phyloP scores from a whole-genome alignment of 768 basidiomycete genomes.

The Auricularia sp. region DNA sequence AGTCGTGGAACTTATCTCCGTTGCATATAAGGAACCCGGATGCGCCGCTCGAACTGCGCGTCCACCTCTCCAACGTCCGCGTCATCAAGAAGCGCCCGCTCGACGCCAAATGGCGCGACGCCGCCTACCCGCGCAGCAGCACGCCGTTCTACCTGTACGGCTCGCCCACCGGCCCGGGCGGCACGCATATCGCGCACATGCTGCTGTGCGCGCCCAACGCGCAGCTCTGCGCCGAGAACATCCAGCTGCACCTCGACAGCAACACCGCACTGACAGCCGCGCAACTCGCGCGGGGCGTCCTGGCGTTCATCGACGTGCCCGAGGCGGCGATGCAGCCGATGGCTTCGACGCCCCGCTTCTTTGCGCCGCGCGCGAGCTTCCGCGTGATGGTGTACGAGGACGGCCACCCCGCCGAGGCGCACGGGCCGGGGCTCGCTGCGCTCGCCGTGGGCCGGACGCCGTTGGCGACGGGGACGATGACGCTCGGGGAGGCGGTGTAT shows the following conservation, averaged over 20 bases:
- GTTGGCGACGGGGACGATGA: too few relatives aligned
- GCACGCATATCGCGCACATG: constrained; percentile 28
- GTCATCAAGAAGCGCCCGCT: constrained; percentile 24
- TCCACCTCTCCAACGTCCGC: constrained; percentile 16
- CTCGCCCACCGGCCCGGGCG: constrained; percentile 7
- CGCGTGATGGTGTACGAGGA: neutral
- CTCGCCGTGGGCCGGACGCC: too few relatives aligned
- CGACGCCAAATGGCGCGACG: constrained; percentile 19
- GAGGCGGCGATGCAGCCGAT: constrained; percentile 6
- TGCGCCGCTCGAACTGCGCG: neutral
- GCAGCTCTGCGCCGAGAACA: constrained; percentile 13
- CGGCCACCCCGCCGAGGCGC: too few relatives aligned
- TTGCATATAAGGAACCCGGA: constrained; percentile 5
- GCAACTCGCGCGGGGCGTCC: neutral
- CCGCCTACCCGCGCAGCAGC: constrained; percentile 16
- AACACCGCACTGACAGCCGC: neutral
- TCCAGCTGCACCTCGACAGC: neutral
- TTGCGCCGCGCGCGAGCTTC: neutral
- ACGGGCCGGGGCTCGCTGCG: too few relatives aligned
- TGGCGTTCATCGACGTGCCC: constrained; percentile 2
- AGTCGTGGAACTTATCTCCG: constrained; percentile 12
- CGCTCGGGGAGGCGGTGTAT: too few relatives aligned
- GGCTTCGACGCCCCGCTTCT: neutral
- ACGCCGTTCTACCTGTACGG: constrained; percentile 36
- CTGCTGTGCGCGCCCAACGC: constrained; percentile 18